Conservation (phyloP, 345 rosid species). For the Cardiospermum halicacabum region DNA sequence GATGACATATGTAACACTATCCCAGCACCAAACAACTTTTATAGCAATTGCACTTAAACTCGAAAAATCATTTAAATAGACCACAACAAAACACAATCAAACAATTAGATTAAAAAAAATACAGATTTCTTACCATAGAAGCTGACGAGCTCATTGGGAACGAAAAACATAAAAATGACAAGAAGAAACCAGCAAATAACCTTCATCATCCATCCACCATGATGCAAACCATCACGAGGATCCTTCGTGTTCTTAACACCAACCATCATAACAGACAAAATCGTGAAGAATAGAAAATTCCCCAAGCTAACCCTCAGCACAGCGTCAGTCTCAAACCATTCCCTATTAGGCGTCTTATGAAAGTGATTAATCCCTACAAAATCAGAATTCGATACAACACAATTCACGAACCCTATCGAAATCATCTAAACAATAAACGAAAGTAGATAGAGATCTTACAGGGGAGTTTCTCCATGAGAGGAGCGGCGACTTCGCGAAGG, state of each 20-base stretch:
- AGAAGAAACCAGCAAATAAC: slow-evolving; percentile 78
- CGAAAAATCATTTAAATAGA: no score
- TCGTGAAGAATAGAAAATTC: slow-evolving; percentile 80
- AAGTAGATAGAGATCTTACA: slow-evolving; percentile 42
- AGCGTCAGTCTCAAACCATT: slow-evolving; percentile 99
- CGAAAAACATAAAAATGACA: slow-evolving; percentile 89
- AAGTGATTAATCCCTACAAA: slow-evolving; percentile 90
- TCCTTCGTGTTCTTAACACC: slow-evolving; percentile 93
- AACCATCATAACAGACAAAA: slow-evolving; percentile 71
- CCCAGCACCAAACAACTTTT: no score
- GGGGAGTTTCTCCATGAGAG: slow-evolving; percentile 96
- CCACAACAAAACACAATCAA: no score
- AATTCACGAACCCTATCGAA: no score
- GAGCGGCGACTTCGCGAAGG: slow-evolving; percentile 97
- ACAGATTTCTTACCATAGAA: slow-evolving; percentile 56
- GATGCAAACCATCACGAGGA: slow-evolving; percentile 95
- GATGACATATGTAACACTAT: no score
- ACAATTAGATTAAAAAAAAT: no score
- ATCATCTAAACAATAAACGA: no score
- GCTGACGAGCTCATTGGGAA: slow-evolving; percentile 88
- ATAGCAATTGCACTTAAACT: no score
- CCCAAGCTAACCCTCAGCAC: slow-evolving; percentile 98
- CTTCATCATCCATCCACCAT: slow-evolving; percentile 99
- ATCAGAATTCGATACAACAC: not conserved
- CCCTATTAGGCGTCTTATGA: slow-evolving; percentile 78